Conservation (phyloP, 176 grass and related monocot species). For the Oryza rufipogon region DNA sequence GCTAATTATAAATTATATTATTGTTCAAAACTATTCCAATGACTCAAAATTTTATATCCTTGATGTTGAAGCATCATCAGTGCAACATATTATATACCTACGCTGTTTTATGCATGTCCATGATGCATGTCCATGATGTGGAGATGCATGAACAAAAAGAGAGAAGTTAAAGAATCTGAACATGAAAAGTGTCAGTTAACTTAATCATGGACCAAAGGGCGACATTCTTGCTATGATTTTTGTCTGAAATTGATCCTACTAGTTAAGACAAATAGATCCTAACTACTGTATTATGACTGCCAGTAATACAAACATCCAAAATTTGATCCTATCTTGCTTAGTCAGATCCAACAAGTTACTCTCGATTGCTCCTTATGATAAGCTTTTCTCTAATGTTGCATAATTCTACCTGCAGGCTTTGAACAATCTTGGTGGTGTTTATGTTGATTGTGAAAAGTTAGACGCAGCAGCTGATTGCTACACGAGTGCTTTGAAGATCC, state of each 20-base stretch:
- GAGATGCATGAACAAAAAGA: not conserved
- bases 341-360: not conserved
- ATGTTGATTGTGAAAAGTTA: conserved; percentile 88
- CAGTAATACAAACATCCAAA: conserved; percentile 19
- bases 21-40: not conserved
- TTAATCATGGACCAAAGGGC: conserved; percentile 16
- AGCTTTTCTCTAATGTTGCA: not conserved
- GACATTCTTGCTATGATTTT: conserved; percentile 3
- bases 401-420: conserved; percentile 67
- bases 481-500: conserved; percentile 84
- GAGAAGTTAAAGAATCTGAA: conserved; percentile 10
- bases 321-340: not conserved
- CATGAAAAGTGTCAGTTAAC: conserved; percentile 5
- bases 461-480: conserved; percentile 91
- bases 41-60: not conserved
- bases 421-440: conserved; percentile 97
- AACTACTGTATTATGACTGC: not conserved
- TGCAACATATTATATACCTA: conserved; percentile 11
- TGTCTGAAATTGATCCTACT: not conserved
- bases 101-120: conserved; percentile 19
- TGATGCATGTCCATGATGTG: conserved; percentile 13
- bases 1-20: not conserved
- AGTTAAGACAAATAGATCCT: not conserved
- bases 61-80: not conserved
- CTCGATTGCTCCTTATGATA: not conserved